Evolutionary conservation across 2,329 filamentous ascomycete genomes (phyloP), one percentile per base, ranked within the genome.

Genomic region (Aureobasidium lini): DNA sequence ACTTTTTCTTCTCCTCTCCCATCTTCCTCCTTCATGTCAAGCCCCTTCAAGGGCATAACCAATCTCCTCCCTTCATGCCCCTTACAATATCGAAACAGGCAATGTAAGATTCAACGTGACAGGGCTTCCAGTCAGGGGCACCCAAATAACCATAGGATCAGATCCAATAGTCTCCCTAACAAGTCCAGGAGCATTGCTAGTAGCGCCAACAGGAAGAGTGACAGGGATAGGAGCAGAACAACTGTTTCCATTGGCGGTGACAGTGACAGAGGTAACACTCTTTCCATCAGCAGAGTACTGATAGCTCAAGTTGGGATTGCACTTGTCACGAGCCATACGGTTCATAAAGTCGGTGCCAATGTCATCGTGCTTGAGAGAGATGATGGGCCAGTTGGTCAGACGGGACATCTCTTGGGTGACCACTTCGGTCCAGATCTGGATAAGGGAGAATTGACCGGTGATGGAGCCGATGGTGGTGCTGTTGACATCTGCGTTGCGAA

Each of bases 361-460:
- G 57, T 84, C 79, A 62, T 83, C 77, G 59, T 84, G 82, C 62
- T 81, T 84, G 61, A 80, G 70, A 1, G 80, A 80, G 16, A 79
- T 73, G 28, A 84, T 68, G 1, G 81, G 80, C 81, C 81, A 84
- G 39, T 73, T 68, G 37, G 74, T 77, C 63, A 84, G 72, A 44
- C 82, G 76, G 46, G 74, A 72, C 65, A 84, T 77, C 64, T 84
- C 82, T 63, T 79, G 74, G 2, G 79, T 75, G 18, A 81, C 69
- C 2, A 73, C 76, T 69, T 84, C 81, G 16, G 79, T 75, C 82
- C 82, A 84, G 11, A 77, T 78, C 69, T 83, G 80, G 62, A 84
- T 74, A 16, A 84, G 75, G 1, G 81, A 82, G 60, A 78, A 73
- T 62, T 78, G 72, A 3, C 70, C 75, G 1, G 70, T 69, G 13